Base-by-base conservation (phyloP, 177 flowering plant species). In the Vitis hybrid region DNA sequence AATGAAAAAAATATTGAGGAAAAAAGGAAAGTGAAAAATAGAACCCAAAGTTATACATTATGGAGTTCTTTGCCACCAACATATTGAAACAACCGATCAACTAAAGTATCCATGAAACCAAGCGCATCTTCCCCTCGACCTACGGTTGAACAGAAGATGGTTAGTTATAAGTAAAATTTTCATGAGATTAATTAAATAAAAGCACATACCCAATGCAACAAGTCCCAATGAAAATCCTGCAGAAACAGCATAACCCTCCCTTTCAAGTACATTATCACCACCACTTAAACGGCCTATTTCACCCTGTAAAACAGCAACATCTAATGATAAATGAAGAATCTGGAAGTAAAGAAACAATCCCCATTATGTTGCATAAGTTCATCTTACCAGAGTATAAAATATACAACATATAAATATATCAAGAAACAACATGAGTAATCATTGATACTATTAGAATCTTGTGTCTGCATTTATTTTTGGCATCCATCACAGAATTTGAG, bases 221-320 rank as follows among this genome's bases (percentile, higher is more conserved):
- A 96, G 90, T 18, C 98, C 98, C 74, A 96, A 69, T 34, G 97
- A 79, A 80, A 87, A 91, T 75, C 99, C 99, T 30, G 98, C 98
- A 67, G 99, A 89, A 80, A 96, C 95, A 71, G 97, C 91, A 85
- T 96, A 89, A 66, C 99, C 98, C 80, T 96, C 99, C 78, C 98
- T 88, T 82, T 96, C 99, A 77, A 93, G 98, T 23, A 92, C 98
- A 83, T 92, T 93, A 81, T 96, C 98, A 60, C 99, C 97, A 70
- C 88, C 92, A 81, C 97, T 96, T 88, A 97, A 79, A 21, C 97
- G 91, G 3, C 98, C 99, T 52, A 96, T 87, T 81, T 95, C 98
- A 77, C 82, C 90, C 98, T 95, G 82, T 19, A 70, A 71, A 69
- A 65, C 34, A 45, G 45, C 45, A 40, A 6, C 45, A 40, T 40